phyloP scores from a whole-genome alignment of 768 basidiomycete genomes.

The Mycena alexandri region DNA sequence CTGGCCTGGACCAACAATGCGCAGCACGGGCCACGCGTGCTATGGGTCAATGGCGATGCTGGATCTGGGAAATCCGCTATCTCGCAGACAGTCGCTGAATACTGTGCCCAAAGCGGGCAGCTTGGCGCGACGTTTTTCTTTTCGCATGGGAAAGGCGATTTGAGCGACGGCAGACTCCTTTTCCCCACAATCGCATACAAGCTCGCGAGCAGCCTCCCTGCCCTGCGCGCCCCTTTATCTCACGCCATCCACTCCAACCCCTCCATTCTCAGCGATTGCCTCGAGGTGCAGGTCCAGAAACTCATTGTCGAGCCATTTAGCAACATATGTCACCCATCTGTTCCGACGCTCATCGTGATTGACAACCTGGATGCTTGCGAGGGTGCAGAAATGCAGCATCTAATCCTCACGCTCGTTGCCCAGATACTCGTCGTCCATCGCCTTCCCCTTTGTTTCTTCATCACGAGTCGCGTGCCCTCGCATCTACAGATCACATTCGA shows the following conservation, averaged over 20 bases:
- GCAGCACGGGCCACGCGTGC: constrained; percentile 18
- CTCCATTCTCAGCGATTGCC: constrained; percentile 44
- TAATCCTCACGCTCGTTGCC: constrained; percentile 41
- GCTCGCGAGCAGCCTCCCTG: constrained; percentile 38
- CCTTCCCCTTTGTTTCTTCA: constrained; percentile 41
- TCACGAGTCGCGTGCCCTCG: constrained; percentile 40
- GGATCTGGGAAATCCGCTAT: constrained; percentile 33
- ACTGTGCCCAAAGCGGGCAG: constrained; percentile 35
- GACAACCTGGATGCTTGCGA: constrained; percentile 42
- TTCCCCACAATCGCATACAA: constrained; percentile 39
- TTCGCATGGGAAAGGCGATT: constrained; percentile 26
- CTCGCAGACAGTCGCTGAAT: constrained; percentile 36
- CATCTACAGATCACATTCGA: constrained; percentile 39
- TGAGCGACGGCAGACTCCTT: constrained; percentile 26
- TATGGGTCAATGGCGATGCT: constrained; percentile 37
- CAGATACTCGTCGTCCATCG: constrained; percentile 33
- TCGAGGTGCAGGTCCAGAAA: constrained; percentile 46
- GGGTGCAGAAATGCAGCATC: constrained; percentile 41
- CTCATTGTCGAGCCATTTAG: constrained; percentile 41
- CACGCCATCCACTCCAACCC: constrained; percentile 41
- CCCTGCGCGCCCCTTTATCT: constrained; percentile 39
- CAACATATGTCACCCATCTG: constrained; percentile 20
- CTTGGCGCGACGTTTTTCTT: constrained; percentile 40
- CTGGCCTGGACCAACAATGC: constrained; percentile 33
- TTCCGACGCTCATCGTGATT: constrained; percentile 38